These are phyloP conservation scores for Bretziella fagacearum DNA, from an alignment of 2,329 filamentous ascomycete species.

Conservation along the genomic window DNA sequence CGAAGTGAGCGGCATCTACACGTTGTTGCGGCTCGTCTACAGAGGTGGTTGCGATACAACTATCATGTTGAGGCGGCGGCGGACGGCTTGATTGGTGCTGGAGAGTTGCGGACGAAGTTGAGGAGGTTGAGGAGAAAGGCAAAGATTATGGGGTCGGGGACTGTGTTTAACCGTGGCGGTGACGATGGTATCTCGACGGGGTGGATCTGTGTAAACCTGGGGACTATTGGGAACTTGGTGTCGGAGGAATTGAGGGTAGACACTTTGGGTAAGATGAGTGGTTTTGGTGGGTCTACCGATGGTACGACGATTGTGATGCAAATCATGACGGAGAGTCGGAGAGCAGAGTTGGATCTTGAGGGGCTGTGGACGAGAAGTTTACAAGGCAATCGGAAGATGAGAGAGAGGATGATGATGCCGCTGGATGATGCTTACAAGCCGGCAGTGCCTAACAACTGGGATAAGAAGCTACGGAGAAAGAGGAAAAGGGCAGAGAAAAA, in stretches of 20 bases:
- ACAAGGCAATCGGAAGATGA: constrained; percentile 19
- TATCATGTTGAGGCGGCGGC: constrained; percentile 60
- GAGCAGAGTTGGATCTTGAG: constrained; percentile 37
- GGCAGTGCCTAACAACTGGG: constrained; percentile 12
- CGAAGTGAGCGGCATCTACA: constrained; percentile 88
- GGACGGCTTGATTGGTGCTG: constrained; percentile 75
- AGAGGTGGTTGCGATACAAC: constrained; percentile 63
- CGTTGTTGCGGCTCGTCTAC: constrained; percentile 74
- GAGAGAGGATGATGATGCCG: constrained; percentile 16
- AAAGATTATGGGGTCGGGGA: constrained; percentile 58
- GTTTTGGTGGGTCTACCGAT: constrained; percentile 43
- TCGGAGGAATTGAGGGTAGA: constrained; percentile 29
- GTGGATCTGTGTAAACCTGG: constrained; percentile 91
- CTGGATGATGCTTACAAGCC: not conserved
- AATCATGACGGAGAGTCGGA: constrained; percentile 37
- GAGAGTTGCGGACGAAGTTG: constrained; percentile 79
- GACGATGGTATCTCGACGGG: constrained; percentile 85
- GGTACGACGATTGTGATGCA: constrained; percentile 41
- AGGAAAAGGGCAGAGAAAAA: constrained; percentile 12
- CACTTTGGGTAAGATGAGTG: constrained; percentile 45
- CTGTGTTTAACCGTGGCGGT: constrained; percentile 42
- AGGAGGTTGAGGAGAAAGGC: constrained; percentile 64
- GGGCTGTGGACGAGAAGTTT: constrained; percentile 31
- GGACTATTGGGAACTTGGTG: constrained; percentile 43
- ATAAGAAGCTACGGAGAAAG: constrained; percentile 13